These are phyloP conservation scores for Adansonia digitata DNA, from an alignment of 345 rosid species.

Conservation along the genomic window DNA sequence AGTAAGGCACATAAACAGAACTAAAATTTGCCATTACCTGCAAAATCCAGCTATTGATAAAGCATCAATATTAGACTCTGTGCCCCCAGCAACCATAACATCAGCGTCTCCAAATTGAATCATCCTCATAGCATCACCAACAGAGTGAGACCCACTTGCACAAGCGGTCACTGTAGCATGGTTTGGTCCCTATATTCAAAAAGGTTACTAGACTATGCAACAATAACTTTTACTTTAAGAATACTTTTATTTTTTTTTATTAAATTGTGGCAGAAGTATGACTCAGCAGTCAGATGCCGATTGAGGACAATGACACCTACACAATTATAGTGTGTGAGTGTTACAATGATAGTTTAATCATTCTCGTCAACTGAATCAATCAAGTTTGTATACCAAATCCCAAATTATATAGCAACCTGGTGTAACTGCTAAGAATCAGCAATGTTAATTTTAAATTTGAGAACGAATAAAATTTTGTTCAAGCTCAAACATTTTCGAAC, in stretches of 20 bases:
- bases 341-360: neutral
- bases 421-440: neutral
- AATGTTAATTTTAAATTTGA: neutral
- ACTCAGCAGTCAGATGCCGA: neutral
- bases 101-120: constrained; percentile 94
- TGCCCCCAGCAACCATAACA: constrained; percentile 96
- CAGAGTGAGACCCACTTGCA: constrained; percentile 96
- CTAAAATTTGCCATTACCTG: constrained; percentile 35
- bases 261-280: neutral
- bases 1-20: neutral
- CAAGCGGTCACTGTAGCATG: constrained; percentile 99
- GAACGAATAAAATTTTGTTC: neutral
- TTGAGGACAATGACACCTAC: neutral
- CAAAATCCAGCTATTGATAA: constrained; percentile 94
- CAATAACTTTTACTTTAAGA: neutral
- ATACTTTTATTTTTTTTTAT: neutral
- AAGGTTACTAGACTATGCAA: constrained; percentile 16
- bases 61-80: constrained; percentile 96
- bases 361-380: neutral
- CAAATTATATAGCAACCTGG: neutral
- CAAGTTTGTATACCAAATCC: neutral
- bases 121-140: constrained; percentile 97
- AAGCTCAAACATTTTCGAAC: neutral
- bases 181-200: constrained; percentile 82
- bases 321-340: neutral